phyloP scores from a whole-genome alignment of 768 basidiomycete genomes.

The Tricholoma sp. region DNA sequence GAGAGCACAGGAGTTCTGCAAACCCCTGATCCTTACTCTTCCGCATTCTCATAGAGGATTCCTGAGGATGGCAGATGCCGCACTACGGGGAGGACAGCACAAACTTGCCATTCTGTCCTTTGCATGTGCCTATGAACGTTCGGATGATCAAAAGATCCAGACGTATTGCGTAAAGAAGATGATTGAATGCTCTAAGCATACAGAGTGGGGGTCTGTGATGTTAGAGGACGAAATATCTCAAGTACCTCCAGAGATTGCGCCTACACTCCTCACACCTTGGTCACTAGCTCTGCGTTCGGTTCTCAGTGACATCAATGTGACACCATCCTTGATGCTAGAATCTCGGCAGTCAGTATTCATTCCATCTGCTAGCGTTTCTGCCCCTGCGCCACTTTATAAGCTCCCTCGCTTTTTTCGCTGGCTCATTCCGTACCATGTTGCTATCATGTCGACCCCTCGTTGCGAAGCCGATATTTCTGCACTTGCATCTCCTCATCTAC shows the following conservation, averaged over 20 bases:
- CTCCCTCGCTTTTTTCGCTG: constrained; percentile 60
- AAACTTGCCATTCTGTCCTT: constrained; percentile 56
- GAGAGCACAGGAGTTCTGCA: constrained; percentile 28
- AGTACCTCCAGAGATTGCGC: constrained; percentile 27
- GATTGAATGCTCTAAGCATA: constrained; percentile 35
- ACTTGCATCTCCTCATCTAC: constrained; percentile 41
- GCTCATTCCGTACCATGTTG: constrained; percentile 54
- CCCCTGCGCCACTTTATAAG: constrained; percentile 23
- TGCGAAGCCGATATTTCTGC: constrained; percentile 42
- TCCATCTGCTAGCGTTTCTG: constrained; percentile 13
- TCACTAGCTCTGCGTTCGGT: constrained; percentile 25
- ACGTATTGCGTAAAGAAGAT: constrained; percentile 43
- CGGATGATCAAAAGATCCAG: constrained; percentile 29
- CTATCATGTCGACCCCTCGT: constrained; percentile 58
- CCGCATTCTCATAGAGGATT: constrained; percentile 40
- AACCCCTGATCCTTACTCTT: constrained; percentile 23
- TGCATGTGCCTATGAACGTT: constrained; percentile 39
- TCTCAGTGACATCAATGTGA: constrained; percentile 25
- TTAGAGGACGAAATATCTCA: constrained; percentile 36
- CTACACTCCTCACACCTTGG: constrained; percentile 38
- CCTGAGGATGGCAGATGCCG: constrained; percentile 45
- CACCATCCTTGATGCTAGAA: constrained; percentile 35
- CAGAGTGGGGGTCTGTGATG: constrained; percentile 50
- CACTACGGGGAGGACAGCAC: constrained; percentile 23
- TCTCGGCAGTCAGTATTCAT: constrained; percentile 37